Evolutionary conservation across 202 grass and related monocot genomes (phyloP), one percentile per base, ranked within the genome.

Genomic region (Elaeis oleifera): DNA sequence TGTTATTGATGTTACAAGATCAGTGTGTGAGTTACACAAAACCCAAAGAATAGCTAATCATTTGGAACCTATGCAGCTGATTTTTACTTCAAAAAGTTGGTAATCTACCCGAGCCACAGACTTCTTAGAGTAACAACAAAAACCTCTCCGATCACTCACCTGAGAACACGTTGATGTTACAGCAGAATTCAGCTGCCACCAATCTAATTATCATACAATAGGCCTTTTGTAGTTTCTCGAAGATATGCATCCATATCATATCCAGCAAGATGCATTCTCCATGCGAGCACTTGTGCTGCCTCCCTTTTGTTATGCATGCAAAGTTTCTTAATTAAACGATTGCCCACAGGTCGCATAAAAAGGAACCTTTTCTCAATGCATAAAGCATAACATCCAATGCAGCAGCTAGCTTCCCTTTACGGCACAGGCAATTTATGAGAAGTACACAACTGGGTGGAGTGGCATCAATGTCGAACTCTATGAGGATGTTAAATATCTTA

Each of bases 171-270:
- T 44, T 44, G 8, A 44, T 44, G 36, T 1, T 44, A 44, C 36
- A 65, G 2, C 49, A 65, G 24, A 65, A 18, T n/a, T 52, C 48
- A 65, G 5, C 49, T 65, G 3, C 8, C 5, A 20, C 49, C 16
- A 20, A 24, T 16, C 16, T 24, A 67, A 76, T 76, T 36, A 76
- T 76, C 25, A 48, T 72, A 77, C 18, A 82, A 55, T 16, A 76
- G 23, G 51, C 23, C 20, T 78, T 96, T 89, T 22, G 87, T 96
- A 62, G 74, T 65, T 60, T 70, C 61, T 62, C 56, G 75, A 60
- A 96, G 80, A 89, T 91, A 96, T 64, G 48, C 69, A 80, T 91
- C 84, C 84, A 96, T 88, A 80, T 96, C 69, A 66, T 90, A 96
- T 61, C 92, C 92, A 23, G 79, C 74, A 74, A 91, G 79, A 76